phyloP scores from a whole-genome alignment of 257 asterid species.

The Salvia hispanica region DNA sequence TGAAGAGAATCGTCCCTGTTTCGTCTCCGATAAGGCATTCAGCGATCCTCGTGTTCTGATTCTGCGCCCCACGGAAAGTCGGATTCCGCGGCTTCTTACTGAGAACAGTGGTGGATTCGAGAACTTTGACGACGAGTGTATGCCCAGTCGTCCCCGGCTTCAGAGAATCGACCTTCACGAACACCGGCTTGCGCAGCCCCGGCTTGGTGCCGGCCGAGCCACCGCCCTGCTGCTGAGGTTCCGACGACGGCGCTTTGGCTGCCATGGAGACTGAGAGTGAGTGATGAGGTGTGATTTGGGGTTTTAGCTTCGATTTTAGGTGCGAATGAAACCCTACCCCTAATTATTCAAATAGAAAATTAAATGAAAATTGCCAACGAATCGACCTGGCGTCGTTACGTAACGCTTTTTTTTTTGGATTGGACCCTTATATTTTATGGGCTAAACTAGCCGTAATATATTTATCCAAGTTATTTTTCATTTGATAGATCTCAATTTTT shows the following conservation, averaged over 20 bases:
- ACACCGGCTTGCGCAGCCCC: conserved; percentile 65
- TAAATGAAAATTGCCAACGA: not conserved
- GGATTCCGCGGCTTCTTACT: conserved; percentile 65
- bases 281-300: not conserved
- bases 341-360: conserved; percentile 10
- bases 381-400: no score
- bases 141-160: conserved; percentile 74
- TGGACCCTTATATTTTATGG: no score
- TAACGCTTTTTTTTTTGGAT: no score
- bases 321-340: conserved; percentile 50
- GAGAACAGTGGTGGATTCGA: conserved; percentile 55
- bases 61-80: conserved; percentile 47
- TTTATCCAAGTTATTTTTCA: no score
- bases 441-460: no score
- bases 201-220: conserved; percentile 42
- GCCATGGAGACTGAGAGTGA: conserved; percentile 33
- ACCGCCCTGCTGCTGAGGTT: conserved; percentile 39
- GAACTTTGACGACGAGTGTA: conserved; percentile 56
- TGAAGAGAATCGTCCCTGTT: conserved; percentile 70
- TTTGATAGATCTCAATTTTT: no score
- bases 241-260: conserved; percentile 38
- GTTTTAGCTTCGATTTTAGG: conserved; percentile 25
- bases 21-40: conserved; percentile 83
- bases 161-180: conserved; percentile 62
- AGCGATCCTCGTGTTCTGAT: conserved; percentile 55